Base-by-base conservation (phyloP, 108 stramenopile genomes). In the Skeletonema potamos region DNA sequence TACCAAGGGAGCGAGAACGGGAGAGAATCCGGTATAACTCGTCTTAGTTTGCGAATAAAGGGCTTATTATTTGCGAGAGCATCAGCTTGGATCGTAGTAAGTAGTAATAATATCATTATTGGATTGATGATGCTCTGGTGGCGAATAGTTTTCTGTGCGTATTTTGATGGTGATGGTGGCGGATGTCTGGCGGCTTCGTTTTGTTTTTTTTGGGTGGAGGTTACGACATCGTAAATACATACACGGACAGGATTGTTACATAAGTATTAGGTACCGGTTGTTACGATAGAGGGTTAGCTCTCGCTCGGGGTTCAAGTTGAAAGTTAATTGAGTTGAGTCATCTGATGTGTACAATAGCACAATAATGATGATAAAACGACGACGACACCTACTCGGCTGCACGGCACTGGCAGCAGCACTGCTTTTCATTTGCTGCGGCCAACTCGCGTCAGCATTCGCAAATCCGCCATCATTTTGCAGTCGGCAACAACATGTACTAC, bases 1-100 rank as follows among this genome's bases (percentile, higher is more conserved):
- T 78, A 78, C 77, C 77, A 78, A n/a, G 66, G 77, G 0, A 71
- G 54, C 8, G 70, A 48, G 34, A 71, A 66, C 7, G 66, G 68
- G 58, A 20, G 20, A 7, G 18, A 20, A 1, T 12, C 3, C 3
- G 56, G 43, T 29, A 66, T 36, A 30, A 44, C 37, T 11, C 70
- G 66, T 46, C 70, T 36, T 33, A 72, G 60, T 26, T 48, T 69
- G 17, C 63, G 69, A 15, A 78, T n/a, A 41, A 67, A 57, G 7
- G 64, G 64, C 37, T 43, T 58, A 15, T 43, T 58, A 15, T 48
- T 48, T 48, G 46, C 17, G 5, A 48, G 46, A 48, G 46, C 46
- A 48, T 48, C 46, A 3, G 7, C 46, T 48, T 20, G 20, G 4
- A 15, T 3, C 46, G 46, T 18, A 48, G 46, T 22, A 22, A 41